Base-by-base conservation (phyloP, 495 filamentous ascomycete genomes). In the Mycothermus thermophilus region DNA sequence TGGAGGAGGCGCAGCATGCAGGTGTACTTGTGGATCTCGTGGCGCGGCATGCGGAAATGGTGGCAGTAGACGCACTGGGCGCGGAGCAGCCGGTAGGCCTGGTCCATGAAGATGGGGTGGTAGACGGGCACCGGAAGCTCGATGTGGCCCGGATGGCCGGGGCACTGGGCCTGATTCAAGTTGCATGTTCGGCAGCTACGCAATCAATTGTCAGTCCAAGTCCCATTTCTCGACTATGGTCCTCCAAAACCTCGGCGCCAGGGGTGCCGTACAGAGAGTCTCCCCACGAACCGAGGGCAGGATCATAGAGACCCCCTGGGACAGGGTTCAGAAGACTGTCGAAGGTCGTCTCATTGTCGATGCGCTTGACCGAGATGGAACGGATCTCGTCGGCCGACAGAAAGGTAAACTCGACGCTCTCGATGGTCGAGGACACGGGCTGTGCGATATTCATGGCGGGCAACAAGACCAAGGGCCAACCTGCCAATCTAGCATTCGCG, bases 141-240 rank as follows among this genome's bases (percentile, higher is more conserved):
- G 54, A 99, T 92, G 54, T 96, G 90, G 32, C 92, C 92, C 21
- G 75, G 69, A 62, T 99, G 92, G 39, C 92, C 92, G 8, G 90
- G 85, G 55, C 90, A 99, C 34, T 72, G 74, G 42, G 71, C 71
- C 41, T 72, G 74, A 43, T 73, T 74, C 45, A 86, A 66, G 43
- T 83, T 78, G 54, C 87, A 95, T 59, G 87, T 95, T 48, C 82
- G 74, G 59, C 87, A 95, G 44, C 87, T 95, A 19, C 34, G 31
- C 5, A n/a, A n/a, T n/a, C n/a, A n/a, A 8, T 3, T 24, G 32
- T 40, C 26, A 40, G 38, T 18, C 10, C 9, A n/a, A 10, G 18
- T 21, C 17, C 4, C 25, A 8, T 6, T 21, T 29, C 23, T 18
- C 8, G 14, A 4, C 22, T 16, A 14, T 5, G 15, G 3, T 16